Percentiles rank a stretch among this genome's conserved stretches.
Conservation (phyloP, 2,329 filamentous ascomycete genomes). For the Trichophaea hybrida region DNA sequence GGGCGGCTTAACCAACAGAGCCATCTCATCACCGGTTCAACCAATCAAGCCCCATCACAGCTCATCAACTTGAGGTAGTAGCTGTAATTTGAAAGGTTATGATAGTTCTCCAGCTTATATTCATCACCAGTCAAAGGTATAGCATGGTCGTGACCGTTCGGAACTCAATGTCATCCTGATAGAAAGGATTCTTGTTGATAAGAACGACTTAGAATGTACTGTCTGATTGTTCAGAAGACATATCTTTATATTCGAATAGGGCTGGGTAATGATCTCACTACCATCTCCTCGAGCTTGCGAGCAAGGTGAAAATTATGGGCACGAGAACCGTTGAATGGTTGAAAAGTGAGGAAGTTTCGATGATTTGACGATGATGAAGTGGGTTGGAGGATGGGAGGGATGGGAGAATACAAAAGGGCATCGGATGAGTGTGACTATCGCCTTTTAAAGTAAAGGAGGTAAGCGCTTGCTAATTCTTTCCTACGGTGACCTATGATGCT, state of each 20-base stretch:
- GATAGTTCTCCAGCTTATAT: not conserved
- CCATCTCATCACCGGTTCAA: not conserved
- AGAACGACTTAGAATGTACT: not conserved
- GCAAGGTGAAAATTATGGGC: not conserved
- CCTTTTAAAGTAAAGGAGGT: no score
- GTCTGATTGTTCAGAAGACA: not conserved
- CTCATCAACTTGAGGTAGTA: not conserved
- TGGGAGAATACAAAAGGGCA: no score
- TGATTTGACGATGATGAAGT: not conserved
- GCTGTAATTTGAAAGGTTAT: not conserved
- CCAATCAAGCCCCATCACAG: not conserved
- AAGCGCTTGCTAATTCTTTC: no score
- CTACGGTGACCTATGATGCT: no score
- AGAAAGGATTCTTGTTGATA: not conserved
- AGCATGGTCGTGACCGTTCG: not conserved
- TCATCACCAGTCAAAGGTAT: not conserved
- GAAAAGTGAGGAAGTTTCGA: not conserved
- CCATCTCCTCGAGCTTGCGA: not conserved
- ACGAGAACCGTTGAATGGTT: not conserved
- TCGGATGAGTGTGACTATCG: no score
- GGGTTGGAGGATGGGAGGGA: not conserved
- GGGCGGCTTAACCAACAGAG: not conserved
- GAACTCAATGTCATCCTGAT: not conserved
- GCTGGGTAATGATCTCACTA: not conserved
- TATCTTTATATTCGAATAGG: not conserved